Base-by-base conservation (phyloP, 257 asterid genomes). In the Scutellaria galericulata region DNA sequence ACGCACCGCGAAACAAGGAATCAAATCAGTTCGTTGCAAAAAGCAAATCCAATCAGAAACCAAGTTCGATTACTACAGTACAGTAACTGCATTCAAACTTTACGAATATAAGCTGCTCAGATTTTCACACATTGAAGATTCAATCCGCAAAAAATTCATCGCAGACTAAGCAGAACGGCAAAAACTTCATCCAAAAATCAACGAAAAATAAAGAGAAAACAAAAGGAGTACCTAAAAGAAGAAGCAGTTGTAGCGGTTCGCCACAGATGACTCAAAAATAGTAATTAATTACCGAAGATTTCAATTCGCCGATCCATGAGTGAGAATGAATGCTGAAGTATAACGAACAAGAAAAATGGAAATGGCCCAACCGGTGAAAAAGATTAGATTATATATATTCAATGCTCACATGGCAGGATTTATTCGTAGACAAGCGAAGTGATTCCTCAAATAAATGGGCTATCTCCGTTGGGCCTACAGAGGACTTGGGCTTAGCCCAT, bases 41-140 rank as follows among this genome's bases (percentile, higher is more conserved):
- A 64, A 20, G 4, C 14, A 20, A 35, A 64, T 44, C 5, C 13
- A 44, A 22, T 46, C 37, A 20, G 41, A 64, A 64, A 64, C 6
- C 18, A 45, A 64, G 9, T 62, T 8, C 67, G 2, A 41, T 59
- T n/a, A 62, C 52, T 14, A 61, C 51, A 61, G 51, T 61, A 61
- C 37, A 61, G 22, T 31, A 35, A 31, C 64, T 58, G 7, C 48
- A 61, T 61, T 14, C 50, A 7, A 58, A 13, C 18, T 58, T 40
- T 18, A 9, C 15, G 37, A 41, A n/a, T 47, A 15, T 40, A 14
- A 61, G 41, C 50, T 61, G 40, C 22, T 15, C 31, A 40, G 67
- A 40, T 24, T 24, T 24, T 24, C 27, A 24, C 27, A 24, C 27
- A 24, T 61, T 57, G 41, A 27, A 57, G 44, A 57, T 57, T 27